Conservation (phyloP, 768 basidiomycete species). For the Trametes cinnabarina region DNA sequence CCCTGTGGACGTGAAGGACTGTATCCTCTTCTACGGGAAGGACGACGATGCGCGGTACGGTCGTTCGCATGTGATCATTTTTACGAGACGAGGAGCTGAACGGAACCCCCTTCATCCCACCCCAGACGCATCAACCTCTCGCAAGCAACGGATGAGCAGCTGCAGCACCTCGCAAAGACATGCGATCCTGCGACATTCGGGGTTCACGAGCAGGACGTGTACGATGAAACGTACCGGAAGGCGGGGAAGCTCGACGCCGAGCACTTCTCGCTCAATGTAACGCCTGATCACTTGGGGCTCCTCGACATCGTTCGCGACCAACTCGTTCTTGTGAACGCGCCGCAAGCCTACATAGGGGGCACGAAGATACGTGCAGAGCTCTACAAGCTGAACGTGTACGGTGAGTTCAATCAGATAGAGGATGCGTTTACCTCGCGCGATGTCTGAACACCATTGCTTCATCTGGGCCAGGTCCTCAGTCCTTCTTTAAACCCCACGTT, state of each 20-base stretch:
- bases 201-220: constrained; percentile 34
- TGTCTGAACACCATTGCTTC: background rate
- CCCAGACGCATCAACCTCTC: constrained; percentile 15
- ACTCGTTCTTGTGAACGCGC: constrained; percentile 27
- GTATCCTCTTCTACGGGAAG: background rate
- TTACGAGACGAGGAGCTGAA: background rate
- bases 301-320: constrained; percentile 26
- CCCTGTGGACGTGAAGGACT: background rate
- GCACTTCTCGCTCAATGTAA: constrained; percentile 39
- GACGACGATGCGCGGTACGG: background rate
- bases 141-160: constrained; percentile 5
- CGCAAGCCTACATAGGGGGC: constrained; percentile 1
- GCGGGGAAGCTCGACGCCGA: constrained; percentile 34
- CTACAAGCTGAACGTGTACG: constrained; percentile 48
- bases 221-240: constrained; percentile 45
- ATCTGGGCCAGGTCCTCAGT: constrained; percentile 35
- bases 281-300: constrained; percentile 28
- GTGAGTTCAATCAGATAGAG: constrained; percentile 23
- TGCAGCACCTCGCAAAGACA: constrained; percentile 31
- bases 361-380: constrained; percentile 32
- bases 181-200: constrained; percentile 46
- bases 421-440: no score
- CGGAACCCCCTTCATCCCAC: background rate
- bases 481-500: constrained; percentile 50
- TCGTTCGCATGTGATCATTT: no score